phyloP scores from a whole-genome alignment of 2,329 filamentous ascomycete genomes.

The Penicillium sp. region DNA sequence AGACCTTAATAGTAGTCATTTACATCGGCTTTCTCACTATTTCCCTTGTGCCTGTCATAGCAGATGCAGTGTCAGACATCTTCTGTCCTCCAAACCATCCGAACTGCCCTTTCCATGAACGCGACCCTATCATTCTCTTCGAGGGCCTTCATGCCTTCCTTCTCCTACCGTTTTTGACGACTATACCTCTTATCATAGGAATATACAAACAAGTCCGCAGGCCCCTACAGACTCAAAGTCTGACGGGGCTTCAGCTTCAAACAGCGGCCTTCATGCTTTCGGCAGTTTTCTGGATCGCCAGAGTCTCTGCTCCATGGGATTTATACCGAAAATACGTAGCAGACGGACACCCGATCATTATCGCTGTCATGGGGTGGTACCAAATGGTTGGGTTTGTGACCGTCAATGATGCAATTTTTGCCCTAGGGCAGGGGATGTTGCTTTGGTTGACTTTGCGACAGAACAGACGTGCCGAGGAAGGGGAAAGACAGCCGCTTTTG shows the following conservation, averaged over 20 bases:
- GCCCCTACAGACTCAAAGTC: not conserved
- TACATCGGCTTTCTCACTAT: not conserved
- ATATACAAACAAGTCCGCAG: not conserved
- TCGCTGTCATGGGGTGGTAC: not conserved
- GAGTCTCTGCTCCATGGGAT: not conserved
- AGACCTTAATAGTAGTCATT: not conserved
- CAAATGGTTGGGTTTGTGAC: not conserved
- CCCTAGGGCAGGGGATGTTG: not conserved
- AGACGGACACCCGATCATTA: not conserved
- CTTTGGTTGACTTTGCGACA: not conserved
- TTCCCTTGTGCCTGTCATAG: not conserved
- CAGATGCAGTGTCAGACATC: not conserved
- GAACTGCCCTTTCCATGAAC: not conserved
- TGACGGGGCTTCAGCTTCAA: not conserved
- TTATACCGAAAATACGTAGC: not conserved
- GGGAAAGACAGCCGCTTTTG: not conserved
- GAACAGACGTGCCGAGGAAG: not conserved
- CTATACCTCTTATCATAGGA: not conserved
- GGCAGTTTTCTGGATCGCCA: not conserved
- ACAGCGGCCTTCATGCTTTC: not conserved
- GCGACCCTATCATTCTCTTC: not conserved
- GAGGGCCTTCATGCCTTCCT: not conserved
- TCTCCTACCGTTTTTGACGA: not conserved
- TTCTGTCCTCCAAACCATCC: not conserved
- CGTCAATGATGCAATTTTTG: not conserved